These are phyloP conservation scores for Tephrocybe sp. DNA, from an alignment of 768 basidiomycete species.

Conservation along the genomic window DNA sequence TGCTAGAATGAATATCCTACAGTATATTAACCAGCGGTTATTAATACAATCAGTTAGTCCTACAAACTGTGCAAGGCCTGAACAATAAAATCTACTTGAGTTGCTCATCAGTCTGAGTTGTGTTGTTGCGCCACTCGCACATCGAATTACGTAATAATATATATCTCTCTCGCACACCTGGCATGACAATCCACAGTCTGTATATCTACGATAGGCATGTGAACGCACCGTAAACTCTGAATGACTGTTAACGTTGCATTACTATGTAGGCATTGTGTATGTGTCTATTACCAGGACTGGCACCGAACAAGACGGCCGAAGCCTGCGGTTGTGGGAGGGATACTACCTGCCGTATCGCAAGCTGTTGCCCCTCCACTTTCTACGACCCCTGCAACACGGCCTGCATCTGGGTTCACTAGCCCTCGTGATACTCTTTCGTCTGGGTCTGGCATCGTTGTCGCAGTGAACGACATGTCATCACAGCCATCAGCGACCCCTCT, in stretches of 20 bases:
- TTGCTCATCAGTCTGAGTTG: no score
- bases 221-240: background rate
- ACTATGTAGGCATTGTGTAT: slow-evolving; percentile 74
- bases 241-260: slow-evolving; percentile 5
- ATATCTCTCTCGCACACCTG: slow-evolving; percentile 1
- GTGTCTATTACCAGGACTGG: slow-evolving; percentile 97
- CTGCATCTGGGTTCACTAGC: slow-evolving; percentile 45
- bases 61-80: no score
- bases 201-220: slow-evolving; percentile 91
- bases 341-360: slow-evolving; percentile 80
- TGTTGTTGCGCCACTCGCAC: no score
- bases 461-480: slow-evolving; percentile 43
- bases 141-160: no score
- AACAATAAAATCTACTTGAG: no score
- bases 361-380: slow-evolving; percentile 45
- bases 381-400: slow-evolving; percentile 30
- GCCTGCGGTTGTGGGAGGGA: slow-evolving; percentile 69
- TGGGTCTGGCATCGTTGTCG: slow-evolving; percentile 67
- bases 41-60: no score
- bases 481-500: slow-evolving; percentile 37
- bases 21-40: no score
- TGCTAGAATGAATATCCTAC: no score
- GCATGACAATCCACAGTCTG: slow-evolving; percentile 88
- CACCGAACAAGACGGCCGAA: slow-evolving; percentile 76
- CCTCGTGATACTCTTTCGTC: slow-evolving; percentile 70